Evolutionary conservation across 441 rosid species (phyloP).

Genomic region (Gossypium gossypioides): DNA sequence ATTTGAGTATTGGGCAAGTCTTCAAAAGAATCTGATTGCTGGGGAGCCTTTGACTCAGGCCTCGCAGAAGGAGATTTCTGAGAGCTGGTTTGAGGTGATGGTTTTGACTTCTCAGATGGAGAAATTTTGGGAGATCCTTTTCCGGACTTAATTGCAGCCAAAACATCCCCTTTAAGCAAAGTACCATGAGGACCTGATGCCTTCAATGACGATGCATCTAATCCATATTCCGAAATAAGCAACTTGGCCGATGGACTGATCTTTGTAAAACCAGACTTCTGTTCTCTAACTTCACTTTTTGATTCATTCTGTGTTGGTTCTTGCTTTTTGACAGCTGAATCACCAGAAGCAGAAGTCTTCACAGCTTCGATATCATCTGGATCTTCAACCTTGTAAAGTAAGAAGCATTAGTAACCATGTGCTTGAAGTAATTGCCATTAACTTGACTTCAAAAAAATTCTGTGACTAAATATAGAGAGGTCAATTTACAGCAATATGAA

Average conservation of each 20-base stretch:
- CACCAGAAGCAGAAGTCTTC: constrained; percentile 40
- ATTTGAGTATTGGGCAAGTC: constrained; percentile 92
- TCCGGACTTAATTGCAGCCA: constrained; percentile 72
- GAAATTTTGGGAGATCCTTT: constrained; percentile 40
- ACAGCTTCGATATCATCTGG: constrained; percentile 56
- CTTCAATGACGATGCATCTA: constrained; percentile 62
- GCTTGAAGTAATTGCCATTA: constrained; percentile 6
- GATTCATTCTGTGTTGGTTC: constrained; percentile 34
- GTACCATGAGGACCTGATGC: constrained; percentile 83
- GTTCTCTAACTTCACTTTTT: constrained; percentile 29
- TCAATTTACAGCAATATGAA: neutral
- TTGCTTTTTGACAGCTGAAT: constrained; percentile 37
- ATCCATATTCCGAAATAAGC: constrained; percentile 64
- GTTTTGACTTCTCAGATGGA: constrained; percentile 34
- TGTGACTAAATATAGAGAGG: neutral
- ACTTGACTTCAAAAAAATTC: neutral
- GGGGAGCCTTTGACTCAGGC: constrained; percentile 35
- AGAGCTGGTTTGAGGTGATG: constrained; percentile 28
- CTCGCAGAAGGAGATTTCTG: constrained; percentile 29
- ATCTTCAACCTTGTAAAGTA: constrained; percentile 76
- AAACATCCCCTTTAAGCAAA: constrained; percentile 77
- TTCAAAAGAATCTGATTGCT: constrained; percentile 54
- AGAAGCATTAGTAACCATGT: constrained; percentile 15
- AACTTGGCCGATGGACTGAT: constrained; percentile 87
- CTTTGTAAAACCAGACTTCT: constrained; percentile 45